Conservation (phyloP, 2,329 filamentous ascomycete species). For the Diaporthe vexans region DNA sequence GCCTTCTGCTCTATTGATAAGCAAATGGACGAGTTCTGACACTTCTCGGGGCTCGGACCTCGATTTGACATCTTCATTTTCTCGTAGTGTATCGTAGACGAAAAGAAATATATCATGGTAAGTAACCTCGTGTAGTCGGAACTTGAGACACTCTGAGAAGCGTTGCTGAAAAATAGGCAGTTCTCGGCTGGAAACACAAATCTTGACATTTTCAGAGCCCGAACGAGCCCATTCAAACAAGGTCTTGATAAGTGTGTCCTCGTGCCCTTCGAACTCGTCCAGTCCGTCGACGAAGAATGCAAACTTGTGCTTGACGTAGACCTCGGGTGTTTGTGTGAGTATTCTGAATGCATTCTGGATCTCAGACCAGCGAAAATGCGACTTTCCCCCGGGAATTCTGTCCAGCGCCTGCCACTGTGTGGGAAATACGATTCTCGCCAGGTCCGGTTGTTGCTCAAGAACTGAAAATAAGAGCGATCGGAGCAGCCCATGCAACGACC, state of each 20-base stretch:
- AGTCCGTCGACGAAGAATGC: slow-evolving; percentile 45
- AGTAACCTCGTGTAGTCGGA: slow-evolving; percentile 25
- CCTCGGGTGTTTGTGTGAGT: neutral
- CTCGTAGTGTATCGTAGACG: slow-evolving; percentile 11
- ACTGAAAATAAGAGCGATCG: slow-evolving; percentile 44
- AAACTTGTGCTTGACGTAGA: slow-evolving; percentile 26
- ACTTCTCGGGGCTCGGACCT: neutral
- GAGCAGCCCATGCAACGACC: slow-evolving; percentile 43
- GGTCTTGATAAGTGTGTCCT: slow-evolving; percentile 27
- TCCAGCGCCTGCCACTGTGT: slow-evolving; percentile 33
- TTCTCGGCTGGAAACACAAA: slow-evolving; percentile 31
- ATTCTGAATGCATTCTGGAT: slow-evolving; percentile 15
- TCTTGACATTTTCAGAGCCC: neutral
- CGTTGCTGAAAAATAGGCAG: slow-evolving; percentile 16
- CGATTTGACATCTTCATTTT: neutral
- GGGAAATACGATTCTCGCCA: slow-evolving; percentile 42
- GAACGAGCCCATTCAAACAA: slow-evolving; percentile 35
- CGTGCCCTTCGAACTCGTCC: slow-evolving; percentile 42
- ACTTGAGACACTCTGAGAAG: neutral
- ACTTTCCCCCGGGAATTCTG: fast-evolving
- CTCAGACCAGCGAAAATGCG: slow-evolving; percentile 6
- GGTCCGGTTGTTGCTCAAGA: slow-evolving; percentile 37
- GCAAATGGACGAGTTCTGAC: neutral
- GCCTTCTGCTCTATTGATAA: slow-evolving; percentile 40
- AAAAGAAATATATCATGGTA: neutral